phyloP scores from a whole-genome alignment of 306 rosid species.

The Gynostemma pentaphyllum region DNA sequence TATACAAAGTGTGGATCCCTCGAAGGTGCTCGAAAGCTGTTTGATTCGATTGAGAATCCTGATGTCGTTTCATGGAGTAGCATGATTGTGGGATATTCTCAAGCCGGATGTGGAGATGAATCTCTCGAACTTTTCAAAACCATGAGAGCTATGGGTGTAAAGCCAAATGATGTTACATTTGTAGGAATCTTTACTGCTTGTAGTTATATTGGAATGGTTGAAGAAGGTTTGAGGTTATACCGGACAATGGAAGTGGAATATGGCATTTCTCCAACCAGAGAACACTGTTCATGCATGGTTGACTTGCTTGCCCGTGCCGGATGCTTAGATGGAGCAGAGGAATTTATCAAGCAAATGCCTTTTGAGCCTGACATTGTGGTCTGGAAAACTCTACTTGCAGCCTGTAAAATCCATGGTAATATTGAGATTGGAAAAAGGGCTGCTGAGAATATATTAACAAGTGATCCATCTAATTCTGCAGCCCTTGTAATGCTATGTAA shows the following conservation, averaged over 20 bases:
- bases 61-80: slow-evolving; percentile 80
- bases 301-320: slow-evolving; percentile 79
- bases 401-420: slow-evolving; percentile 57
- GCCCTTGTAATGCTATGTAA: slow-evolving; percentile 55
- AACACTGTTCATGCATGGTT: slow-evolving; percentile 69
- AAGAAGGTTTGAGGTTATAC: slow-evolving; percentile 49
- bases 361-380: slow-evolving; percentile 53
- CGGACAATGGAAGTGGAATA: slow-evolving; percentile 46
- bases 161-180: slow-evolving; percentile 57
- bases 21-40: slow-evolving; percentile 38
- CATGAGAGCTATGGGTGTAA: slow-evolving; percentile 35
- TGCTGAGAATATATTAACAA: slow-evolving; percentile 49
- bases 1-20: slow-evolving; percentile 70
- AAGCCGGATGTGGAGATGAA: slow-evolving; percentile 52
- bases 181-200: slow-evolving; percentile 70
- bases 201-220: slow-evolving; percentile 64
- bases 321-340: slow-evolving; percentile 49
- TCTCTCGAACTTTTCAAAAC: slow-evolving; percentile 47
- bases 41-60: slow-evolving; percentile 32
- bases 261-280: slow-evolving; percentile 46
- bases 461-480: slow-evolving; percentile 58
- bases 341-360: slow-evolving; percentile 32
- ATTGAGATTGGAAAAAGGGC: slow-evolving; percentile 50
- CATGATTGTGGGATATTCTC: slow-evolving; percentile 66
- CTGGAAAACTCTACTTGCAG: slow-evolving; percentile 62